Conservation (phyloP, 345 rosid genomes). For the Acer yangbiense region DNA sequence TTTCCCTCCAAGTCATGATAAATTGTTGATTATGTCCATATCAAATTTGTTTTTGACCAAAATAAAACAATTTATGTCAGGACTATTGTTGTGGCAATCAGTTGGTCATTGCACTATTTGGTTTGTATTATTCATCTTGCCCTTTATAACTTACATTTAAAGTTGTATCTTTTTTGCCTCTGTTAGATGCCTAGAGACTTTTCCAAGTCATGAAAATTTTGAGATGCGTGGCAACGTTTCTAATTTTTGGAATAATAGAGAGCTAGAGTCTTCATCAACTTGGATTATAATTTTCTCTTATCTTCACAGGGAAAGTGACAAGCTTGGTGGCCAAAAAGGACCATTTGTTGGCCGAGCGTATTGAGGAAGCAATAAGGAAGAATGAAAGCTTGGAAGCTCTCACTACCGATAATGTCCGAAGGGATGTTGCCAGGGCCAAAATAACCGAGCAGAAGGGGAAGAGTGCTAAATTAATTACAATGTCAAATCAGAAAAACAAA, state of each 20-base stretch:
- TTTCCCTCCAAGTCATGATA: neutral
- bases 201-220: neutral
- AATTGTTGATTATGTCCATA: neutral
- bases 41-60: neutral
- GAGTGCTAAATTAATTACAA: conserved; percentile 44
- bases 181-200: neutral
- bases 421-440: conserved; percentile 64
- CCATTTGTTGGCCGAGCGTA: conserved; percentile 55
- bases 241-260: neutral
- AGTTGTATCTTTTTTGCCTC: neutral
- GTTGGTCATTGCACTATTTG: neutral
- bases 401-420: conserved; percentile 56
- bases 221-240: neutral
- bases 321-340: conserved; percentile 77
- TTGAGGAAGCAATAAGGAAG: conserved; percentile 80
- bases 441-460: conserved; percentile 67
- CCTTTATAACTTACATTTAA: neutral
- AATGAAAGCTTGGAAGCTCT: conserved; percentile 87
- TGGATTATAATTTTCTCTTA: neutral
- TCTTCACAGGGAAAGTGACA: conserved; percentile 76
- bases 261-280: neutral
- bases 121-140: neutral
- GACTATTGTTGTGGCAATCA: neutral
- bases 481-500: conserved; percentile 46
- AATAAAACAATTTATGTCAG: neutral